phyloP scores from a whole-genome alignment of 2,329 filamentous ascomycete species.

The Allantophomopsis cytisporea region DNA sequence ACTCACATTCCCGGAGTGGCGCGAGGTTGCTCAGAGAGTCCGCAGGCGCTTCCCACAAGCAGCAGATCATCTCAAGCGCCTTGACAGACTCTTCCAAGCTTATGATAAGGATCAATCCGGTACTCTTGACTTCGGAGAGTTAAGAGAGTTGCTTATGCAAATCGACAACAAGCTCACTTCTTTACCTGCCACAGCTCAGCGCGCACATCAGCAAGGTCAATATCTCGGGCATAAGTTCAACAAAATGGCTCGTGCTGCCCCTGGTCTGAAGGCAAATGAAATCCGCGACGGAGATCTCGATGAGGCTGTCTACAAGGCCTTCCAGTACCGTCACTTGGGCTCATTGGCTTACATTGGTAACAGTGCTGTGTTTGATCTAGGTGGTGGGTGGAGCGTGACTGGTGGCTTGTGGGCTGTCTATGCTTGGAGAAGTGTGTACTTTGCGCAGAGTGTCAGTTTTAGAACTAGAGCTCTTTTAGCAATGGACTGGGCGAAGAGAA shows the following conservation, averaged over 20 bases:
- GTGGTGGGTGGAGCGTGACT: constrained; percentile 59
- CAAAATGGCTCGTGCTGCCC: constrained; percentile 66
- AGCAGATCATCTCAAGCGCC: constrained; percentile 67
- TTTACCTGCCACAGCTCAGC: constrained; percentile 86
- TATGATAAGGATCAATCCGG: constrained; percentile 92
- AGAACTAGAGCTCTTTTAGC: constrained; percentile 78
- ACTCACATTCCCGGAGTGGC: constrained; percentile 81
- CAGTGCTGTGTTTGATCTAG: constrained; percentile 85
- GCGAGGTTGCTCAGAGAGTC: constrained; percentile 68
- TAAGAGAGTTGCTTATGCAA: constrained; percentile 75
- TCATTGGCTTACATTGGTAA: constrained; percentile 93
- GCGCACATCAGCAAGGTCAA: constrained; percentile 87
- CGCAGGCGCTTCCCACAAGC: constrained; percentile 87
- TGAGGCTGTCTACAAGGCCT: constrained; percentile 83
- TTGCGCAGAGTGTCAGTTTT: constrained; percentile 91
- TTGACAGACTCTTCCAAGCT: constrained; percentile 81
- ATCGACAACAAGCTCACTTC: constrained; percentile 94
- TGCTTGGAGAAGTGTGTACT: constrained; percentile 91
- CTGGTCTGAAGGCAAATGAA: constrained; percentile 66
- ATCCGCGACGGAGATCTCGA: constrained; percentile 83
- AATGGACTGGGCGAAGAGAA: constrained; percentile 98
- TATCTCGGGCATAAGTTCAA: constrained; percentile 94
- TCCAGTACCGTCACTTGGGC: constrained; percentile 86
- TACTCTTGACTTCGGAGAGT: constrained; percentile 86
- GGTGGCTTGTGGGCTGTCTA: constrained; percentile 91